These are phyloP conservation scores for Trichoderma endophyticum DNA, from an alignment of 2,329 filamentous ascomycete species.

Conservation along the genomic window DNA sequence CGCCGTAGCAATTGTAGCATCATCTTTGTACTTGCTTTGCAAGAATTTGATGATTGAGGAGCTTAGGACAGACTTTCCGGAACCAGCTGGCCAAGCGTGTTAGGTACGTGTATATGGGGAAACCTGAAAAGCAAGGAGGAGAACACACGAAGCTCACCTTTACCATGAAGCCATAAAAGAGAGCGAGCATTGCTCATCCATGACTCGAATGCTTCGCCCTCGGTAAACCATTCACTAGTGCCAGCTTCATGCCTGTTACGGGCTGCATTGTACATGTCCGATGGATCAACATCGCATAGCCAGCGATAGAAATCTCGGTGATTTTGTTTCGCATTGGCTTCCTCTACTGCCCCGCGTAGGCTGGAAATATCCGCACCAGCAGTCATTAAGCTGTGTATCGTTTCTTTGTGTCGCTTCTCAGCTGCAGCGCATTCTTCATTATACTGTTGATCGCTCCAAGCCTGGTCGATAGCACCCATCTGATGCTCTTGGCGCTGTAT, in stretches of 20 bases:
- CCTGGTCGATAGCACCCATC: not conserved
- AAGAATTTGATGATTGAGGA: not conserved
- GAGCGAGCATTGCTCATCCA: slow-evolving; percentile 5
- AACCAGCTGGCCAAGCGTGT: not conserved
- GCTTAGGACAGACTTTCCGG: slow-evolving; percentile 6
- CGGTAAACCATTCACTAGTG: not conserved
- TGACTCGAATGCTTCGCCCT: not conserved
- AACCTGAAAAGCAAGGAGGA: not conserved
- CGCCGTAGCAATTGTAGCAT: not conserved
- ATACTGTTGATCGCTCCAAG: not conserved
- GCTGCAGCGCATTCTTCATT: not conserved
- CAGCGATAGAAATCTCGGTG: not conserved
- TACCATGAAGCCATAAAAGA: slow-evolving; percentile 18
- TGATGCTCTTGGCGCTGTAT: not conserved
- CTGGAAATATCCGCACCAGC: not conserved
- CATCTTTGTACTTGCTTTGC: not conserved
- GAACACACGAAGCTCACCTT: not conserved
- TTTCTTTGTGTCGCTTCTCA: not conserved
- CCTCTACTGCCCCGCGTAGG: not conserved
- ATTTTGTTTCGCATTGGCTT: not conserved
- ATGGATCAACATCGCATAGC: not conserved
- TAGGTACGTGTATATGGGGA: not conserved
- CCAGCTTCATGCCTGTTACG: not conserved
- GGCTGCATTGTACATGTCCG: not conserved
- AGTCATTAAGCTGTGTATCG: not conserved